Conservation (phyloP, 2,329 filamentous ascomycete genomes). For the Zasmidium citrigriseum region DNA sequence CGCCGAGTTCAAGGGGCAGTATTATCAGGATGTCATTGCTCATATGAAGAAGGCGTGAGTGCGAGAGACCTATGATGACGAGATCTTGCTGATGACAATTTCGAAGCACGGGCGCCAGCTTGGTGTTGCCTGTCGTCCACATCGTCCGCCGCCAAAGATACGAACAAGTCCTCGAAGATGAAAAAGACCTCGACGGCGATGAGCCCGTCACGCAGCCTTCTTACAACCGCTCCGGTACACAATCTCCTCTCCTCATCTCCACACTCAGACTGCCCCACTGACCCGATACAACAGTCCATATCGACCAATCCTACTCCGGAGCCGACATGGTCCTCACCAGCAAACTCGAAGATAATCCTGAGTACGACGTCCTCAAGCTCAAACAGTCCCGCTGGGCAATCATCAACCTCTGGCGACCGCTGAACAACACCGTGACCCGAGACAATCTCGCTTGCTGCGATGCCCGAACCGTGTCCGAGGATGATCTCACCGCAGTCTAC, state of each 20-base stretch:
- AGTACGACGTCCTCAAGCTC: not conserved
- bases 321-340: not conserved
- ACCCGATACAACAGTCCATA: not conserved
- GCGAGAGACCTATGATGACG: not conserved
- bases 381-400: constrained; percentile 7
- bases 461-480: not conserved
- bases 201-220: not conserved
- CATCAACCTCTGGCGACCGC: constrained; percentile 6
- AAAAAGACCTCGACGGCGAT: not conserved
- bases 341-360: not conserved
- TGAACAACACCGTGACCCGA: constrained; percentile 7
- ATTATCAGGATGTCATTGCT: not conserved
- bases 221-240: not conserved
- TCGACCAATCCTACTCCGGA: constrained; percentile 5
- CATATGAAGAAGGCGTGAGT: not conserved
- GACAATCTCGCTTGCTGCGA: constrained; percentile 10
- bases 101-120: not conserved
- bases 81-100: not conserved
- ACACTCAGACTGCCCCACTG: not conserved
- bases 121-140: not conserved
- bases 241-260: not conserved
- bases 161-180: not conserved
- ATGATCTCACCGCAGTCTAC: not conserved
- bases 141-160: not conserved
- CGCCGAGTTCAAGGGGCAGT: not conserved